phyloP scores from a whole-genome alignment of 139 green algal species.

The Haematococcus lacustris region DNA sequence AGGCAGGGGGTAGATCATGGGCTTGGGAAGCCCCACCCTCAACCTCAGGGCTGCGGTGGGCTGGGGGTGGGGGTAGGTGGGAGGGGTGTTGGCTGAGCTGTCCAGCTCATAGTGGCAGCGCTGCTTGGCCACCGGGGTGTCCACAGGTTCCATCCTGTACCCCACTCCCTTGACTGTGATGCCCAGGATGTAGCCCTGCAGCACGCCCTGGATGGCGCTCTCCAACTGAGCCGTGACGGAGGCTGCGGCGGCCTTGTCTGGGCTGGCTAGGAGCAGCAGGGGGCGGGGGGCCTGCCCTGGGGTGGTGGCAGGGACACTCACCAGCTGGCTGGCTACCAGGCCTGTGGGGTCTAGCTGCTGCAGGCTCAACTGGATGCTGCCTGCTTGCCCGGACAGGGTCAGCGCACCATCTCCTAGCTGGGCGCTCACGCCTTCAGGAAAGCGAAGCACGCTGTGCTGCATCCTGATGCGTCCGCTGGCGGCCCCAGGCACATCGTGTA shows the following conservation, averaged over 20 bases:
- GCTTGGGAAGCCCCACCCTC: constrained; percentile 39
- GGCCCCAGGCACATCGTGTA: not conserved
- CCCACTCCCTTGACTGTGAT: constrained; percentile 50
- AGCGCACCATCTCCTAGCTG: constrained; percentile 13
- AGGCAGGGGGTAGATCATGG: constrained; percentile 39
- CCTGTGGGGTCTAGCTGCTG: constrained; percentile 37
- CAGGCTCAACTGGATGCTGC: constrained; percentile 20
- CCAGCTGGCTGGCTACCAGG: constrained; percentile 28
- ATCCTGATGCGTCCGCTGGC: not conserved
- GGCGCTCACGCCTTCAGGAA: constrained; percentile 12
- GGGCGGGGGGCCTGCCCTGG: not conserved
- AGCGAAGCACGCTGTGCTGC: constrained; percentile 12
- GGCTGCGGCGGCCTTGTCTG: constrained; percentile 26
- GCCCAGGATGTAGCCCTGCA: constrained; percentile 44
- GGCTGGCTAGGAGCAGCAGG: constrained; percentile 33
- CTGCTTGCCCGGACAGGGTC: constrained; percentile 25
- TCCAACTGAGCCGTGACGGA: constrained; percentile 24
- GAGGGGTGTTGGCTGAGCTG: constrained; percentile 16
- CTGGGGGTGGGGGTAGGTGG: constrained; percentile 38
- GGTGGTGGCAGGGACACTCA: not conserved
- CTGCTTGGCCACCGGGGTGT: not conserved
- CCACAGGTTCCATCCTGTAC: constrained; percentile 39
- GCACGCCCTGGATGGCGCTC: constrained; percentile 34
- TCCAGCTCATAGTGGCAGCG: constrained; percentile 4
- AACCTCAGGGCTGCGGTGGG: constrained; percentile 25